Base-by-base conservation (phyloP, 352 stramenopile genomes). In the Lagenidium giganteum region DNA sequence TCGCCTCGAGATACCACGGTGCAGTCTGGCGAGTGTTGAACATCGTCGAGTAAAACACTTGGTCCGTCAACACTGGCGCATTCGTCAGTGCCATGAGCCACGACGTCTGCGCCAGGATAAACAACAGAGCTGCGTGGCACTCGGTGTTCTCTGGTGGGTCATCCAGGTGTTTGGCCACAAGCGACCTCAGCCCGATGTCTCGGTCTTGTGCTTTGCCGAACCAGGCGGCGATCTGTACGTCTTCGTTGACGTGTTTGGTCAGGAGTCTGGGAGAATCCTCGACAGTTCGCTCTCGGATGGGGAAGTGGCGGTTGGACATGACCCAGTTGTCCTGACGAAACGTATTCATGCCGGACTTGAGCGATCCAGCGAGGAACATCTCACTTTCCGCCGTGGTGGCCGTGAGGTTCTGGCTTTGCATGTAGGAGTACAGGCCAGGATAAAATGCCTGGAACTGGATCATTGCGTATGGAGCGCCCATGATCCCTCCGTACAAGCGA, bases 21-120 rank as follows among this genome's bases (percentile, higher is more conserved):
- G 32, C 32, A 8, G 32, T 38, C n/a, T n/a, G 12, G 12, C 32
- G 32, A 8, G 32, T 16, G 32, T 16, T 16, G n/a, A 20, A 20
- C 32, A 38, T 38, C 32, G 32, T 38, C 6, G 32, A 11, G n/a
- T 20, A 38, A 16, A 16, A 38, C 7, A 38, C 32, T n/a, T 20
- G 12, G 7, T 11, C 12, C 32, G n/a, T 16, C 7, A 38, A 16
- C 11, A 38, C 18, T 16, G 32, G 32, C n/a, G 32, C n/a, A 6
- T 38, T 16, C n/a, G 32, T 38, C 12, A 38, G 32, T 6, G 32
- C 32, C 32, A 38, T 38, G 12, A 38, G 7, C 32, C 32, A 38
- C 12, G 17, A 11, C 8, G 18, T 16, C 18, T 38, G 32, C 7
- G 32, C 32, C 11, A 38, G 12, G 7, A 20, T 8, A 20, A 38